Conservation (phyloP, 2,329 filamentous ascomycete species). For the Huntiella moniliformis region DNA sequence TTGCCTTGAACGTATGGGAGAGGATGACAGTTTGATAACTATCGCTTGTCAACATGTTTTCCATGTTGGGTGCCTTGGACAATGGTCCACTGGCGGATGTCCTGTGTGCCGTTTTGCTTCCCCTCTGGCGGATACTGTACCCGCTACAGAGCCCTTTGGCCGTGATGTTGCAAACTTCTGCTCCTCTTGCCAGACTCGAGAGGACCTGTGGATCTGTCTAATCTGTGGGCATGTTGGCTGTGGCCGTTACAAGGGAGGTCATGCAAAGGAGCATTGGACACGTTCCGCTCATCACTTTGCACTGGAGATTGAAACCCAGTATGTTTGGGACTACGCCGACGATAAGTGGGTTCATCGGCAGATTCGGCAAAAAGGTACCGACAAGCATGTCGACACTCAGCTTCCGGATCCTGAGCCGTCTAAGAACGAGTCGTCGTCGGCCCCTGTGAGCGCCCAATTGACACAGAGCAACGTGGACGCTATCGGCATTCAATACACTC, state of each 20-base stretch:
- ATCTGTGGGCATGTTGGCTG: conserved; percentile 88
- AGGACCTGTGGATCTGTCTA: conserved; percentile 87
- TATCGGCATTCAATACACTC: conserved; percentile 86
- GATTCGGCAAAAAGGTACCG: conserved; percentile 83
- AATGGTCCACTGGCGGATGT: conserved; percentile 86
- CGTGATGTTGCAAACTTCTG: conserved; percentile 51
- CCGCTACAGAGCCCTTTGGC: conserved; percentile 30
- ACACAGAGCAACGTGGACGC: conserved; percentile 36
- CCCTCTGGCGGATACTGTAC: conserved; percentile 28
- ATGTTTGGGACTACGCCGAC: conserved; percentile 94
- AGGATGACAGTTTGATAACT: conserved; percentile 83
- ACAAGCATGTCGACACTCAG: conserved; percentile 58
- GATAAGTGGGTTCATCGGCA: conserved; percentile 93
- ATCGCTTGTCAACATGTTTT: conserved; percentile 97
- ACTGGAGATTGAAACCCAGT: conserved; percentile 80
- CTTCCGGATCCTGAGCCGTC: neutral
- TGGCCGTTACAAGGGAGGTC: conserved; percentile 81
- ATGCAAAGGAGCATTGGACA: conserved; percentile 88
- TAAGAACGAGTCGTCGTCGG: too few species aligned
- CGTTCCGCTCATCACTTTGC: conserved; percentile 77
- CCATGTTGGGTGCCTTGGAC: conserved; percentile 87
- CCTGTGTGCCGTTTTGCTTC: conserved; percentile 83
- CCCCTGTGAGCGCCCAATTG: too few species aligned
- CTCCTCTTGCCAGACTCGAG: conserved; percentile 56
- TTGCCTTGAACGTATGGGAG: conserved; percentile 94